Percentiles rank a stretch among this genome's conserved stretches.
Conservation (phyloP, 177 flowering plant genomes). For the Vitis hybrid region DNA sequence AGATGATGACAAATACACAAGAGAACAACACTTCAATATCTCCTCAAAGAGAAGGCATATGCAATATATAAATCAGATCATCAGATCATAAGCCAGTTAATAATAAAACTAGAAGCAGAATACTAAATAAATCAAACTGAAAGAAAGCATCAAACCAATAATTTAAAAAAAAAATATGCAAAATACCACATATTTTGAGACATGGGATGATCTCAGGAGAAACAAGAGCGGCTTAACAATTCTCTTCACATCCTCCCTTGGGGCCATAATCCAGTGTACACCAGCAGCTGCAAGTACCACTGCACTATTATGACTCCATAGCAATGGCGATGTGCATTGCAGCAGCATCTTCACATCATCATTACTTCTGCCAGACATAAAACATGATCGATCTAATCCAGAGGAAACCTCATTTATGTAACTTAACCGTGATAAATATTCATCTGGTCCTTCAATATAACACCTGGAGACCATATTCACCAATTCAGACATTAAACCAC, state of each 20-base stretch:
- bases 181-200: constrained; percentile 90
- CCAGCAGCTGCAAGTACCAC: constrained; percentile 97
- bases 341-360: constrained; percentile 80
- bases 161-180: not conserved
- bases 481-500: constrained; percentile 32
- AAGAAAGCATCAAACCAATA: not conserved
- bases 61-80: not conserved
- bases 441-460: constrained; percentile 90
- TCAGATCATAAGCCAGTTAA: not conserved
- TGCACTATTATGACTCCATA: constrained; percentile 98
- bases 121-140: not conserved
- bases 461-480: constrained; percentile 57
- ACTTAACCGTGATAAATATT: constrained; percentile 62
- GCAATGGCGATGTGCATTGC: constrained; percentile 85
- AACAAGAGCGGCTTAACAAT: constrained; percentile 91
- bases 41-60: too few relatives aligned
- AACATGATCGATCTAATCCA: constrained; percentile 30
- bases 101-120: not conserved
- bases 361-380: constrained; percentile 51
- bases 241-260: constrained; percentile 63
- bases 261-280: constrained; percentile 97
- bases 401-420: constrained; percentile 24
- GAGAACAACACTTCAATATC: too few relatives aligned
- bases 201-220: constrained; percentile 69
- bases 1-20: too few relatives aligned